These are phyloP conservation scores for Phellinidium pouzarii DNA, from an alignment of 1,284 basidiomycete genomes.

Conservation along the genomic window DNA sequence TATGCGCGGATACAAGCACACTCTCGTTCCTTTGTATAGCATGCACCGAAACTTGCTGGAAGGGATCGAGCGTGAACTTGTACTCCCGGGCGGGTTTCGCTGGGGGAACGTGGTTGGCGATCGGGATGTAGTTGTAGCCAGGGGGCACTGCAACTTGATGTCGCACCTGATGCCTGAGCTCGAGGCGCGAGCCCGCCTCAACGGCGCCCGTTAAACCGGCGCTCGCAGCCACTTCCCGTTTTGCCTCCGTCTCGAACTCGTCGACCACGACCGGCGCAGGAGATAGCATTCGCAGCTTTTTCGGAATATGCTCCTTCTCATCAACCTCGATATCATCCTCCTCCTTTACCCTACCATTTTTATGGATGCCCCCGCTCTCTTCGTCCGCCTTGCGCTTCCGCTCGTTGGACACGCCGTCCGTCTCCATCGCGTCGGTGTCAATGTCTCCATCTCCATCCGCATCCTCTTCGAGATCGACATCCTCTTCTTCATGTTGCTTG, in stretches of 20 bases:
- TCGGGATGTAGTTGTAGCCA: constrained; percentile 86
- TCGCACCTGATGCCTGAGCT: constrained; percentile 75
- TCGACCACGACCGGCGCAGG: constrained; percentile 74
- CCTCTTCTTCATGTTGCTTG: constrained; percentile 22
- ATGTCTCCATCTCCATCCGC: constrained; percentile 16
- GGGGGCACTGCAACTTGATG: constrained; percentile 96
- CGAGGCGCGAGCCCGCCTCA: constrained; percentile 61
- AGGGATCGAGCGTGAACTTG: constrained; percentile 96
- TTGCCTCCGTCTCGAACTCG: constrained; percentile 86
- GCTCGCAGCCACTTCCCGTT: constrained; percentile 80
- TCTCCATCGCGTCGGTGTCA: constrained; percentile 22
- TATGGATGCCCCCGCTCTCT: constrained; percentile 2
- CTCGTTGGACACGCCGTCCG: constrained; percentile 10
- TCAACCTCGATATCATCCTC: constrained; percentile 21
- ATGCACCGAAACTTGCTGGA: constrained; percentile 91
- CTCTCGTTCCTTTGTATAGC: constrained; percentile 97
- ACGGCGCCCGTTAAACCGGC: constrained; percentile 71
- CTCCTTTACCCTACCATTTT: constrained; percentile 17
- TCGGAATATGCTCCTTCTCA: constrained; percentile 25
- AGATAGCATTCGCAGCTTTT: constrained; percentile 47
- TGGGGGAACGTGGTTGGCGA: constrained; percentile 87
- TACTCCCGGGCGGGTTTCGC: constrained; percentile 89
- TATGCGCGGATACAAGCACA: constrained; percentile 98
- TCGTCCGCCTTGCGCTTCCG: constrained; percentile 18
- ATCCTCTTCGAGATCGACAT: constrained; percentile 20